A percentile compares a stretch with the other conserved stretches of the same genome.
Evolutionary conservation across 805 yeast genomes (phyloP).

Genomic region (Kuraishia ogatae): DNA sequence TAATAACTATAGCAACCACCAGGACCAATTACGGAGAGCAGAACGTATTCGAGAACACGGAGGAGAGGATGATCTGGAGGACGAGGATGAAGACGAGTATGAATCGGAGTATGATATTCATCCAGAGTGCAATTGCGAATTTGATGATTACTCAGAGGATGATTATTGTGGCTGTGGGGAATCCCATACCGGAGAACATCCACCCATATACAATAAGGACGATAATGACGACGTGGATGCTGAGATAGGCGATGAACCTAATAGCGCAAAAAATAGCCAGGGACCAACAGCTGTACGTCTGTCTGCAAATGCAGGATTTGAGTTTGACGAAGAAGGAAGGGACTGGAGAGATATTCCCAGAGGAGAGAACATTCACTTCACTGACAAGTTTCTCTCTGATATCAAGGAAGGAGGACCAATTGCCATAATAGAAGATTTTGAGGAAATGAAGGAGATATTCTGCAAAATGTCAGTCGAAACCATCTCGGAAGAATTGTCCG

Average conservation of each 20-base stretch:
- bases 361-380: constrained; percentile 38
- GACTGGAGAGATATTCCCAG: constrained; percentile 73
- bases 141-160: constrained; percentile 9
- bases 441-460: constrained; percentile 19
- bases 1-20: constrained; percentile 15
- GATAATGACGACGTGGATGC: constrained; percentile 2
- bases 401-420: constrained; percentile 7
- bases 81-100: constrained; percentile 11
- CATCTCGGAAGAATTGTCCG: constrained; percentile 21
- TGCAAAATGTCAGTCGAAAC: constrained; percentile 17
- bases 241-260: background rate
- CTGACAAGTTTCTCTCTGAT: constrained; percentile 12
- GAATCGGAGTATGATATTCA: constrained; percentile 19
- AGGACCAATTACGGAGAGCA: constrained; percentile 8
- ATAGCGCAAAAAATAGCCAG: background rate
- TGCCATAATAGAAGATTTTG: constrained; percentile 12
- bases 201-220: constrained; percentile 3
- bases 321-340: constrained; percentile 50
- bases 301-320: constrained; percentile 22
- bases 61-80: constrained; percentile 11
- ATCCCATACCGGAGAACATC: background rate
- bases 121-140: constrained; percentile 29
- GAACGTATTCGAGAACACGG: background rate
- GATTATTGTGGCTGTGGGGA: constrained; percentile 3
- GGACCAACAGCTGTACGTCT: constrained; percentile 27